Evolutionary conservation across 768 basidiomycete genomes (phyloP), one percentile per base, ranked within the genome.

Genomic region (Rhizopogon sp.): DNA sequence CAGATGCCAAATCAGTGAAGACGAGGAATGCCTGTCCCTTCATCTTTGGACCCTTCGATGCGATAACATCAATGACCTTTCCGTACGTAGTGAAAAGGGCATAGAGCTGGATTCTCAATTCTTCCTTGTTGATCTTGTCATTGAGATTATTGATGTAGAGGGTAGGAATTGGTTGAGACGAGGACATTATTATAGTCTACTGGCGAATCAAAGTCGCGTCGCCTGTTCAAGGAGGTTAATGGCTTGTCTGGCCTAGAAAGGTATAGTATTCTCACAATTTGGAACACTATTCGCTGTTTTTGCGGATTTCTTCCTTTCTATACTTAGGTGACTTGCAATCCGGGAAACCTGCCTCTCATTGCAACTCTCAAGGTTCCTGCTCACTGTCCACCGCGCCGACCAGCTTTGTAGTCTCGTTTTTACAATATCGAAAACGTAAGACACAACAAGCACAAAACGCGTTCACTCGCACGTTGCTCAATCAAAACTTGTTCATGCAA

Each of bases 11-110:
- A 74, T 98, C 96, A 50, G 83, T 81, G 73, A 97, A 98, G 63
- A 96, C 93, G 65, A 98, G 85, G 72, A 97, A 98, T 1, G 96
- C 96, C 72, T 97, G 94, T 20, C 94, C 95, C 60, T 87, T 82
- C 86, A 90, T 92, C 71, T 86, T 89, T 56, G 82, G 74, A 66
- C 78, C 82, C 71, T 96, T 94, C 25, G 88, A 84, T 22, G 95
- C 94, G 55, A 98, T 82, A 56, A 98, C 84, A 69, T 98, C 96
- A 76, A 98, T 83, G 55, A 98, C 77, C 68, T 86, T 89, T 68
- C 96, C 96, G 73, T 97, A 90, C 43, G 94, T 90, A 7, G 88
- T 87, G 76, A 98, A 98, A 47, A 98, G 82, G 28, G 87, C 85
- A 66, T 85, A 92, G 1, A 98, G 78, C 73, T 93, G 89, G 9